These are phyloP conservation scores for Epichloe scottii DNA, from an alignment of 2,329 filamentous ascomycete genomes.

Conservation along the genomic window DNA sequence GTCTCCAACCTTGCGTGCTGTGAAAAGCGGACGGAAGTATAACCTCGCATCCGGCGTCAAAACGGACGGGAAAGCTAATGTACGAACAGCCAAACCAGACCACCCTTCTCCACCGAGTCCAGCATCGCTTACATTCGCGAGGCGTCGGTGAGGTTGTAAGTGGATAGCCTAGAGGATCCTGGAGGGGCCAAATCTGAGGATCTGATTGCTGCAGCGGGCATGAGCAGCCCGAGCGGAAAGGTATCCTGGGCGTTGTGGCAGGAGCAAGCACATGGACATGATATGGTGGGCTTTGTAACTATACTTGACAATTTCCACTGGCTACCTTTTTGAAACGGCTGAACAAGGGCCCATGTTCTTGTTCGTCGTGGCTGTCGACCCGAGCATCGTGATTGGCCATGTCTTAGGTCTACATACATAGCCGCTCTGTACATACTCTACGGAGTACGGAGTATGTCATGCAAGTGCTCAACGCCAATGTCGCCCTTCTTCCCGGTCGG, in stretches of 20 bases:
- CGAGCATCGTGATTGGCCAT: slow-evolving; percentile 18
- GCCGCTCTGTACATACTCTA: slow-evolving; percentile 29
- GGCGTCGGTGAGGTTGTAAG: slow-evolving; percentile 1
- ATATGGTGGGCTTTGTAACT: not conserved
- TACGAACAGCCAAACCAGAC: slow-evolving; percentile 15
- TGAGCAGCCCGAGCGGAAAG: slow-evolving; percentile 1
- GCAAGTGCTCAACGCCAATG: slow-evolving; percentile 24
- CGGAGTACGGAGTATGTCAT: slow-evolving; percentile 17
- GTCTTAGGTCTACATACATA: slow-evolving; percentile 24
- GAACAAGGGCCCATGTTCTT: slow-evolving; percentile 15
- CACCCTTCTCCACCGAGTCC: slow-evolving; percentile 13
- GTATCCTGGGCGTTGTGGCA: not conserved
- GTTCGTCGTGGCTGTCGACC: slow-evolving; percentile 7
- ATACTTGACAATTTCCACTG: slow-evolving; percentile 4
- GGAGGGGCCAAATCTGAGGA: not conserved
- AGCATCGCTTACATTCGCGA: slow-evolving; percentile 12
- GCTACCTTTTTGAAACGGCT: slow-evolving; percentile 18
- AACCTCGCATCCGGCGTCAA: slow-evolving; percentile 12
- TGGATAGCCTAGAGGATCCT: slow-evolving; percentile 1
- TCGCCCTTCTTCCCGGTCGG: slow-evolving; percentile 7
- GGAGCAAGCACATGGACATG: not conserved
- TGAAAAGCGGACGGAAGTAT: slow-evolving; percentile 10
- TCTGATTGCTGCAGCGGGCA: slow-evolving; percentile 3
- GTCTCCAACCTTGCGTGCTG: slow-evolving; percentile 4
- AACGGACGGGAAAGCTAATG: slow-evolving; percentile 22